Conservation (phyloP, 2,329 filamentous ascomycete genomes). For the Aureobasidium sp. region DNA sequence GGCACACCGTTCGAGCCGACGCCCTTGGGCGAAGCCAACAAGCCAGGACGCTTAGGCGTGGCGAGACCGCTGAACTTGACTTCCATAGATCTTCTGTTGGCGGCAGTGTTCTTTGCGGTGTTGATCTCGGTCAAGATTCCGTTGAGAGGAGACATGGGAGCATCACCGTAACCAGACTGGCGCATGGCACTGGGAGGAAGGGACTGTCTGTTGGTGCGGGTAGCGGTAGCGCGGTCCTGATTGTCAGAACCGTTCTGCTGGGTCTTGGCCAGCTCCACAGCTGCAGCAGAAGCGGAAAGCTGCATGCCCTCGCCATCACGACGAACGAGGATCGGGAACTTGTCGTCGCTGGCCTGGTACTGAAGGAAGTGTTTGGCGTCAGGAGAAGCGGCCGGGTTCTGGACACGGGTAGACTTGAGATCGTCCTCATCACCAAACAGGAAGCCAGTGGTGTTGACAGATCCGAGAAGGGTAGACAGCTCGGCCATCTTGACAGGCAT, state of each 20-base stretch:
- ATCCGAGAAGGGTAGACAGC: slow-evolving; percentile 52
- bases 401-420: slow-evolving; percentile 33
- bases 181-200: slow-evolving; percentile 28
- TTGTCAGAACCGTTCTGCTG: slow-evolving; percentile 17
- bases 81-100: slow-evolving; percentile 41
- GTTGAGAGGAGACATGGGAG: slow-evolving; percentile 29
- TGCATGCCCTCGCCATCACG: slow-evolving; percentile 51
- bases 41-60: slow-evolving; percentile 38
- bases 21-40: slow-evolving; percentile 51
- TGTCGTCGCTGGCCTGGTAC: slow-evolving; percentile 67
- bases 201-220: slow-evolving; percentile 34
- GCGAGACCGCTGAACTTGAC: slow-evolving; percentile 33
- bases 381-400: slow-evolving; percentile 42
- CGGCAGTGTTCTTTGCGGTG: slow-evolving; percentile 31
- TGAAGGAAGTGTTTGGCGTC: slow-evolving; percentile 62
- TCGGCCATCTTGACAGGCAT: slow-evolving; percentile 63
- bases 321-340: slow-evolving; percentile 75
- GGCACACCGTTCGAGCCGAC: slow-evolving; percentile 50
- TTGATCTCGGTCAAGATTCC: slow-evolving; percentile 30
- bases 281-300: slow-evolving; percentile 72
- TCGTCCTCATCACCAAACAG: slow-evolving; percentile 69
- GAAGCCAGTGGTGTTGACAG: slow-evolving; percentile 77
- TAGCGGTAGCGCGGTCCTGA: slow-evolving; percentile 39
- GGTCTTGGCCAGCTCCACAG: slow-evolving; percentile 60
- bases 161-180: slow-evolving; percentile 27